Percentiles rank a stretch among this genome's conserved stretches.
These are phyloP conservation scores for Lenzites betulinus DNA, from an alignment of 768 basidiomycete genomes.

Conservation along the genomic window DNA sequence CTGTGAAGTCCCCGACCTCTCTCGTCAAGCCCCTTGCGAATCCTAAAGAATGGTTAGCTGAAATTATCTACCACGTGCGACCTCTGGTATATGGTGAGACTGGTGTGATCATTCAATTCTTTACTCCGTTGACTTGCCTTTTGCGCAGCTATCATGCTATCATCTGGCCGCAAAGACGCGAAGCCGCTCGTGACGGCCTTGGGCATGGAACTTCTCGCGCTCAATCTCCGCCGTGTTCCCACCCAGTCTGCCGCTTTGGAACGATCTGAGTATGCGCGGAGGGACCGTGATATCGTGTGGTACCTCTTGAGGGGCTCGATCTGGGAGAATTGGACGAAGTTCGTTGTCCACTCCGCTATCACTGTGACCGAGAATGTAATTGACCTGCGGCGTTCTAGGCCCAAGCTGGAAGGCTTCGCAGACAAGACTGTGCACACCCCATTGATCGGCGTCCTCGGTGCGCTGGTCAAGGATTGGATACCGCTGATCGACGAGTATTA, in stretches of 20 bases:
- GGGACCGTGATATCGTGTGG: constrained; percentile 83
- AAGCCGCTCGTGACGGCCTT: constrained; percentile 68
- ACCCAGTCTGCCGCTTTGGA: constrained; percentile 64
- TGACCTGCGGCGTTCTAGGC: constrained; percentile 44
- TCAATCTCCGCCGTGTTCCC: constrained; percentile 70
- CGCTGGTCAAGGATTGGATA: constrained; percentile 81
- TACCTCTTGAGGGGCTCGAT: constrained; percentile 85
- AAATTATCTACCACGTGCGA: constrained; percentile 68
- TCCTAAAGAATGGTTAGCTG: constrained; percentile 74
- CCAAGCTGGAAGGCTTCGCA: constrained; percentile 70
- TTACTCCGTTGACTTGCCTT: background rate
- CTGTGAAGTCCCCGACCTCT: constrained; percentile 70
- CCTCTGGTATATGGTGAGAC: constrained; percentile 75
- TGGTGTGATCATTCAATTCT: background rate
- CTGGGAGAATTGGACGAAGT: constrained; percentile 82
- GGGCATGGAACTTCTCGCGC: constrained; percentile 70
- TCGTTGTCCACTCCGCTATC: constrained; percentile 5
- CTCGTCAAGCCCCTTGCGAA: constrained; percentile 63
- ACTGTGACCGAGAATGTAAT: background rate
- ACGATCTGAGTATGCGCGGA: constrained; percentile 74
- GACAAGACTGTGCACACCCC: constrained; percentile 57
- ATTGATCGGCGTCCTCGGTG: constrained; percentile 66
- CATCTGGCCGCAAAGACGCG: constrained; percentile 46
- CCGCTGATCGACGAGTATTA: constrained; percentile 89
- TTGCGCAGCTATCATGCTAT: constrained; percentile 40